Conservation (phyloP, 2,329 filamentous ascomycete species). For the Shiraia bambusicola region DNA sequence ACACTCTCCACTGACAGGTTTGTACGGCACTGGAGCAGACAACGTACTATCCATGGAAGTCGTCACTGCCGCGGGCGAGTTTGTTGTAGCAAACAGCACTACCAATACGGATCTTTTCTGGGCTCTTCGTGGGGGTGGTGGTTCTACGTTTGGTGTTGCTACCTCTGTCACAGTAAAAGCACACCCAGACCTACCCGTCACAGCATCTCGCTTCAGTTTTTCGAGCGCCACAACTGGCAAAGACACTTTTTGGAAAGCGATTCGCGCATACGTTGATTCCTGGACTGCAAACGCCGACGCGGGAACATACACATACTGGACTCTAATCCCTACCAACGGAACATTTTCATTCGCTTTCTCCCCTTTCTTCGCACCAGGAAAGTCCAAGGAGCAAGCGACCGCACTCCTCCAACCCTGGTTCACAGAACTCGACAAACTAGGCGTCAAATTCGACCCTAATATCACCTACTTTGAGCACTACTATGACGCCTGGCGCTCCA, state of each 20-base stretch:
- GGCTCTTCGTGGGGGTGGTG: slow-evolving; percentile 40
- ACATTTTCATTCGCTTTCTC: slow-evolving; percentile 38
- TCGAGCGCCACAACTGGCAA: slow-evolving; percentile 31
- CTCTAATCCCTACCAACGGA: slow-evolving; percentile 35
- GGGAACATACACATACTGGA: slow-evolving; percentile 40
- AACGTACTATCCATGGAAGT: slow-evolving; percentile 40
- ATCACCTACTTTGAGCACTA: slow-evolving; percentile 36
- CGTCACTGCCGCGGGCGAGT: slow-evolving; percentile 15
- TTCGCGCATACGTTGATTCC: slow-evolving; percentile 32
- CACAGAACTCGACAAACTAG: slow-evolving; percentile 28
- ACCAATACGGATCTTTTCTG: slow-evolving; percentile 39
- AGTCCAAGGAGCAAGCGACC: slow-evolving; percentile 32
- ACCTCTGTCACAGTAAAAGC: slow-evolving; percentile 40
- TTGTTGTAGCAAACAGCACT: slow-evolving; percentile 33
- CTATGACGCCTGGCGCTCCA: slow-evolving; percentile 37
- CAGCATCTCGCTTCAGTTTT: slow-evolving; percentile 36
- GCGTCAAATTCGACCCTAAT: slow-evolving; percentile 37
- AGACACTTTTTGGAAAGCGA: slow-evolving; percentile 41
- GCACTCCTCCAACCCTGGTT: slow-evolving; percentile 38
- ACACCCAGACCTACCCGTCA: slow-evolving; percentile 36
- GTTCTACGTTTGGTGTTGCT: slow-evolving; percentile 38
- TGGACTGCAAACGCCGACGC: slow-evolving; percentile 42
- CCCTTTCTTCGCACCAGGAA: slow-evolving; percentile 40
- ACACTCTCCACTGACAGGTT: slow-evolving; percentile 55
- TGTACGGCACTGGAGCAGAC: slow-evolving; percentile 44